A percentile compares a stretch with the other conserved stretches of the same genome.
phyloP scores from a whole-genome alignment of 1,284 basidiomycete species.

The Leccinum pachyderme region DNA sequence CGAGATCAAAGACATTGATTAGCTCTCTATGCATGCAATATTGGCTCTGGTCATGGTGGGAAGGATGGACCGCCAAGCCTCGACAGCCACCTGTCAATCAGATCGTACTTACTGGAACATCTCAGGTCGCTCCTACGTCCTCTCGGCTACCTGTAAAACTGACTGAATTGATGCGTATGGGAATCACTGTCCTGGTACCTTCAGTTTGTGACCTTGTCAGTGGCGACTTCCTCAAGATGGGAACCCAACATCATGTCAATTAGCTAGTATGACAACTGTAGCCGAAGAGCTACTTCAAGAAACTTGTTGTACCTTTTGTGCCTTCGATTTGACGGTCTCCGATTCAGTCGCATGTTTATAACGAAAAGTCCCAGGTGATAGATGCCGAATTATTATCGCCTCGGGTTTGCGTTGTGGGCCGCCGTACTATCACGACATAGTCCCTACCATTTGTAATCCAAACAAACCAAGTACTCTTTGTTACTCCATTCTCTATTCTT shows the following conservation, averaged over 20 bases:
- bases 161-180: constrained; percentile 28
- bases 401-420: constrained; percentile 65
- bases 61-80: constrained; percentile 35
- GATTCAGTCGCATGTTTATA: constrained; percentile 47
- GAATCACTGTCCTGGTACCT: not conserved
- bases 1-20: constrained; percentile 39
- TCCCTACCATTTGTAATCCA: constrained; percentile 40
- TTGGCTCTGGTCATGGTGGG: constrained; percentile 47
- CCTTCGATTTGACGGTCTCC: not conserved
- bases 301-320: not conserved
- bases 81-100: constrained; percentile 34
- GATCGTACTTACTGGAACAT: constrained; percentile 64
- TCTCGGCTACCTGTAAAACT: constrained; percentile 5
- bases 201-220: constrained; percentile 36
- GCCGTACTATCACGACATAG: constrained; percentile 42
- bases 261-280: constrained; percentile 38
- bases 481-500: not conserved
- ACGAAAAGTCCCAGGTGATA: constrained; percentile 28
- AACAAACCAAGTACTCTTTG: too few relatives aligned
- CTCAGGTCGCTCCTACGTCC: constrained; percentile 51
- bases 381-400: constrained; percentile 43
- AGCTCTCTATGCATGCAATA: constrained; percentile 1
- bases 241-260: constrained; percentile 8
- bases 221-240: constrained; percentile 36
- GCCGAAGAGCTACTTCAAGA: constrained; percentile 40